Conservation (phyloP, 306 rosid genomes). For the Quercus agrifolia region DNA sequence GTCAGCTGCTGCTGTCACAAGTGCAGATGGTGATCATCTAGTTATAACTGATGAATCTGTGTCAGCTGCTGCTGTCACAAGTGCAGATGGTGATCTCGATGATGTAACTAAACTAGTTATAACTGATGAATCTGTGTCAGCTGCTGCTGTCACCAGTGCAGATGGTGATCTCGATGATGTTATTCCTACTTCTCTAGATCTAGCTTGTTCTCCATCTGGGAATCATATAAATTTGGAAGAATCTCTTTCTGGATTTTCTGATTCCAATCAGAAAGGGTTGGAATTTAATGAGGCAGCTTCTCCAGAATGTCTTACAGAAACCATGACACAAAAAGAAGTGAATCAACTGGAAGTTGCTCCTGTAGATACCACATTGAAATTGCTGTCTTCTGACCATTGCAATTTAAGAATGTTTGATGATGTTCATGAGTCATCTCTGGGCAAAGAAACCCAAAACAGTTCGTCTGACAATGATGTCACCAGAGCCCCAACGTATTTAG, state of each 20-base stretch:
- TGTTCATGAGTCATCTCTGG: constrained; percentile 26
- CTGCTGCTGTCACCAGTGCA: constrained; percentile 13
- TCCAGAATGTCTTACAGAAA: constrained; percentile 28
- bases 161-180: constrained; percentile 19
- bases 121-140: constrained; percentile 28
- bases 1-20: constrained; percentile 15
- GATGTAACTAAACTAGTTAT: constrained; percentile 20
- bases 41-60: constrained; percentile 29
- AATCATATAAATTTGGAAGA: constrained; percentile 26
- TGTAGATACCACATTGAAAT: constrained; percentile 28
- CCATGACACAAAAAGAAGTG: constrained; percentile 24
- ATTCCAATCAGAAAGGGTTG: constrained; percentile 28
- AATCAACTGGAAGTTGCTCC: constrained; percentile 33
- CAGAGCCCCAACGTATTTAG: constrained; percentile 30
- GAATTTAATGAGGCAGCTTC: constrained; percentile 40
- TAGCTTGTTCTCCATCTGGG: constrained; percentile 32
- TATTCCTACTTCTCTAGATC: constrained; percentile 29
- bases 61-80: constrained; percentile 15
- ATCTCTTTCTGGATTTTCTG: constrained; percentile 25
- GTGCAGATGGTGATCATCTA: constrained; percentile 24
- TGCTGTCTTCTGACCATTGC: constrained; percentile 27
- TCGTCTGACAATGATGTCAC: constrained; percentile 31
- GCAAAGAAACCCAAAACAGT: constrained; percentile 27
- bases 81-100: constrained; percentile 25
- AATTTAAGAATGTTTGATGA: constrained; percentile 25